phyloP scores from a whole-genome alignment of 805 yeast genomes.

The Wickerhamiella slavikovae region DNA sequence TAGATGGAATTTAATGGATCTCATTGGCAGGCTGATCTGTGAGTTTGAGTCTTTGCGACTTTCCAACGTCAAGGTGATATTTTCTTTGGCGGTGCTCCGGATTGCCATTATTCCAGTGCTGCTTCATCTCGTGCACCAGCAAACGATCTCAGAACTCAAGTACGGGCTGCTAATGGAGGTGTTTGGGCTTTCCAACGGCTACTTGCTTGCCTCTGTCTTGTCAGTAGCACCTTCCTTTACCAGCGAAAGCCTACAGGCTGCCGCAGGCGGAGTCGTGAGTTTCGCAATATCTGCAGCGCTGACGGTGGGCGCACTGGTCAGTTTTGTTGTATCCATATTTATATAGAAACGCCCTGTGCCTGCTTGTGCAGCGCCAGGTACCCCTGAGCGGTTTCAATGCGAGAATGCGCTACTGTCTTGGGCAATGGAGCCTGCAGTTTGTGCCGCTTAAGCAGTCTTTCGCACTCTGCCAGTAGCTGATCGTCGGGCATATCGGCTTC shows the following conservation, averaged over 20 bases:
- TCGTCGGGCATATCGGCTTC: conserved; percentile 4
- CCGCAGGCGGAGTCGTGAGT: conserved; percentile 87
- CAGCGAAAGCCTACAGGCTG: conserved; percentile 52
- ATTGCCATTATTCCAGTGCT: conserved; percentile 46
- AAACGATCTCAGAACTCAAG: conserved; percentile 44
- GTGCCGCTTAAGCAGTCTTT: neutral
- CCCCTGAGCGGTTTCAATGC: neutral
- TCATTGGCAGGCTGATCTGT: conserved; percentile 55
- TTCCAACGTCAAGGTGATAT: conserved; percentile 23
- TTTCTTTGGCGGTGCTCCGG: conserved; percentile 36
- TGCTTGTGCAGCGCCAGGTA: neutral
- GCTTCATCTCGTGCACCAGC: conserved; percentile 29
- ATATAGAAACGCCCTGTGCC: neutral
- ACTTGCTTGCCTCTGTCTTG: conserved; percentile 57
- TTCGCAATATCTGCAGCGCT: conserved; percentile 62
- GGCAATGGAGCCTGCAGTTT: neutral
- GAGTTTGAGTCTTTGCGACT: conserved; percentile 25
- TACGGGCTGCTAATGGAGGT: too few relatives aligned
- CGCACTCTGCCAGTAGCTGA: neutral
- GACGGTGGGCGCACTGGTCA: conserved; percentile 54
- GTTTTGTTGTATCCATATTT: conserved; percentile 38
- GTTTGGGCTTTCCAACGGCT: conserved; percentile 83
- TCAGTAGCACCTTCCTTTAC: conserved; percentile 49
- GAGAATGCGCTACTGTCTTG: neutral
- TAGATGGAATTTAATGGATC: conserved; percentile 80